Evolutionary conservation across 2,329 filamentous ascomycete species (phyloP), one percentile per base, ranked within the genome.

Genomic region (Cucurbitaria berberidis): DNA sequence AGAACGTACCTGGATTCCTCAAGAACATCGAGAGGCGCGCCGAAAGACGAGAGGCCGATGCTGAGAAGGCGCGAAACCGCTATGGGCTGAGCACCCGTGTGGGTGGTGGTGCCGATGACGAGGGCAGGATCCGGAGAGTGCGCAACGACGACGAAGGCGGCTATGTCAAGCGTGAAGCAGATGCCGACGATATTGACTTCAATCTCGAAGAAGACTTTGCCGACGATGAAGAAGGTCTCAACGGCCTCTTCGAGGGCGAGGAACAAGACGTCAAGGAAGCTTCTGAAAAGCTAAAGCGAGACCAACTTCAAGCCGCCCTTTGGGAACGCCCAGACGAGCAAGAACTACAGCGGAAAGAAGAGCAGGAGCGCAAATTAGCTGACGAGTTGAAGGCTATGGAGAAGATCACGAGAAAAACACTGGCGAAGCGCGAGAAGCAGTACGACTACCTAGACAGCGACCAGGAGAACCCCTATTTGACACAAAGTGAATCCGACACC

Each of bases 401-500:
- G 56, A 96, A 93, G 74, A 81, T 84, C 40, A 83, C 92, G 5
- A 87, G 89, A 53, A 96, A 96, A 76, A 87, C 89, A 10, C 81
- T 98, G 10, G 87, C 89, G 64, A 93, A 90, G 76, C 85, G 90
- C 46, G 95, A 97, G 75, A 89, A 91, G 74, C 90, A 96, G 63
- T 88, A 86, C 61, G 89, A 95, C 57, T 96, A 96, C 69, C 89
- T 93, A 57, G 96, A 96, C 68, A 90, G 90, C 66, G 89, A 86
- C 60, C 84, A 82, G 50, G 83, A 87, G 77, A 85, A 68, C 36
- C 59, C 64, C 16, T 77, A 75, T 45, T 67, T 64, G 15, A 69
- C 69, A 10, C 52, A 59, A 30, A 68, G 58, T 32, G 68, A 73
- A 10, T 70, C 66, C 0, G 70, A 77, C 11, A 74, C 64, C 10